These are phyloP conservation scores for Cryptosporidium xiaoi DNA, from an alignment of 169 alveolate species.

Conservation along the genomic window DNA sequence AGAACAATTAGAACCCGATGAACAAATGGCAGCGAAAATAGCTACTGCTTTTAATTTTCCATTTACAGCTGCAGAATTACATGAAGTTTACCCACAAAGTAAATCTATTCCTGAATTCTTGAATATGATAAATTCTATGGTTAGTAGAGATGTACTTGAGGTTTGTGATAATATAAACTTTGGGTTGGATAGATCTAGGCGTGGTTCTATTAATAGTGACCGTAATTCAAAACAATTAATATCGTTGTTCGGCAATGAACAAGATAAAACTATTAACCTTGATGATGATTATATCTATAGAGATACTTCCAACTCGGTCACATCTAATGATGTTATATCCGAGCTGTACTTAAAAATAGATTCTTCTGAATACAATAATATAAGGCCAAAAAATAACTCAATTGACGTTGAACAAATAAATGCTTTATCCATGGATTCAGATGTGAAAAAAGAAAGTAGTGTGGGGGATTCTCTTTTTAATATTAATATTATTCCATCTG, in stretches of 20 bases:
- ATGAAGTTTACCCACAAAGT: conserved; percentile 78
- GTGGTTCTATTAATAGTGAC: conserved; percentile 74
- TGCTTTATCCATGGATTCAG: not conserved
- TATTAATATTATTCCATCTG: conserved; percentile 38
- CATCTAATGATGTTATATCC: conserved; percentile 18
- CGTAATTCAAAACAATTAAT: conserved; percentile 22
- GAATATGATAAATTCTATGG: conserved; percentile 71
- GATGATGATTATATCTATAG: conserved; percentile 50
- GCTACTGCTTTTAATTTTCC: conserved; percentile 81
- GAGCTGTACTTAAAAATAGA: conserved; percentile 26
- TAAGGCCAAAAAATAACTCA: conserved; percentile 15
- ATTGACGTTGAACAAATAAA: conserved; percentile 4
- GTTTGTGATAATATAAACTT: conserved; percentile 77
- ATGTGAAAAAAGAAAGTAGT: conserved; percentile 5
- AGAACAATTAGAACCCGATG: conserved; percentile 82
- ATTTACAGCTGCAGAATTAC: conserved; percentile 78
- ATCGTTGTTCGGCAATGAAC: conserved; percentile 14
- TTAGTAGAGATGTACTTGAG: conserved; percentile 78
- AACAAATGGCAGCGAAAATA: conserved; percentile 83
- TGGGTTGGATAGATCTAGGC: conserved; percentile 72
- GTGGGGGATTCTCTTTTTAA: not conserved
- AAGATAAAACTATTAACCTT: conserved; percentile 9
- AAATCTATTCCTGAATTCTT: conserved; percentile 75
- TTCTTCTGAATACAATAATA: conserved; percentile 18
- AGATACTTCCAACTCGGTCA: conserved; percentile 36